Percentiles rank a stretch among this genome's conserved stretches.
Evolutionary conservation across 495 filamentous ascomycete genomes (phyloP).

Genomic region (Penicillium diatomitis): DNA sequence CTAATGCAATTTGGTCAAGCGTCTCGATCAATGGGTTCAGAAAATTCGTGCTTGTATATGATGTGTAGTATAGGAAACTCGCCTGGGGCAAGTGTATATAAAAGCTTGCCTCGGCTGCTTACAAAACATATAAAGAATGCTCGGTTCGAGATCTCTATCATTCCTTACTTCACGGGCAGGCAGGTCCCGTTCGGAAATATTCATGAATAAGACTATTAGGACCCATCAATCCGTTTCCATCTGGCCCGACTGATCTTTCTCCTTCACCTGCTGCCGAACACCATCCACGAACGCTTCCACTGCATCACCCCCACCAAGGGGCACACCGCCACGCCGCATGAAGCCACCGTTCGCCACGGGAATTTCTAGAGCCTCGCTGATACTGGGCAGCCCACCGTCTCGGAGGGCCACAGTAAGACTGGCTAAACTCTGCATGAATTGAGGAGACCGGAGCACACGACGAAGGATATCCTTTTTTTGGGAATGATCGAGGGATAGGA

Average conservation of each 20-base stretch:
- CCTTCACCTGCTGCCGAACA: conserved; percentile 62
- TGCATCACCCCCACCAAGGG: conserved; percentile 79
- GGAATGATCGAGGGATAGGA: conserved; percentile 59
- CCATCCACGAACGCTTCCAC: conserved; percentile 87
- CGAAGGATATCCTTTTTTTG: conserved; percentile 78
- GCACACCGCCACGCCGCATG: conserved; percentile 59
- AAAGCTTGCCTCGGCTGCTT: too few relatives aligned
- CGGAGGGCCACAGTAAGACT: conserved; percentile 79
- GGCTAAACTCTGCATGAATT: conserved; percentile 77
- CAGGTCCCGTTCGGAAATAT: background rate
- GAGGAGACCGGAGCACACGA: conserved; percentile 80
- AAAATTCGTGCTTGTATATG: too few relatives aligned
- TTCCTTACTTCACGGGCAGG: too few relatives aligned
- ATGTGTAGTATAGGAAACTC: too few relatives aligned
- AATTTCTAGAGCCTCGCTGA: conserved; percentile 77
- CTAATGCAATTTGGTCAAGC: too few relatives aligned
- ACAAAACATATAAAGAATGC: too few relatives aligned
- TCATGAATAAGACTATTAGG: background rate
- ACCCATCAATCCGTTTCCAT: conserved; percentile 43
- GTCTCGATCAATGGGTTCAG: too few relatives aligned
- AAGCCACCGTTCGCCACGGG: conserved; percentile 74
- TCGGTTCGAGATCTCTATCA: too few relatives aligned
- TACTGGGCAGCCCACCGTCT: conserved; percentile 85
- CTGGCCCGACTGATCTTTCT: conserved; percentile 23
- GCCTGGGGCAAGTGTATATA: too few relatives aligned